These are phyloP conservation scores for Lasiodiplodia sp. DNA, from an alignment of 2,329 filamentous ascomycete genomes.

Conservation along the genomic window DNA sequence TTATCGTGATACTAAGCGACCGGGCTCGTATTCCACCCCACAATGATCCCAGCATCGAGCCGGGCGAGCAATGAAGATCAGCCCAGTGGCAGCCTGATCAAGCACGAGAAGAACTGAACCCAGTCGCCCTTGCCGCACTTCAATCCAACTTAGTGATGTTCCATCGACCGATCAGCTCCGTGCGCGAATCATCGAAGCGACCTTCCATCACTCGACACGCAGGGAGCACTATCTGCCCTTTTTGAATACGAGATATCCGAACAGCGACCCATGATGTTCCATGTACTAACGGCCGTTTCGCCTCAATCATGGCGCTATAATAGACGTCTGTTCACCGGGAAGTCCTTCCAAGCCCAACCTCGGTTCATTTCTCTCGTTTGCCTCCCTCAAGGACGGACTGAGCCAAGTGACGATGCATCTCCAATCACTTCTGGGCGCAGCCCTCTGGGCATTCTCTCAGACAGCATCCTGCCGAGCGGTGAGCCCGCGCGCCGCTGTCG, in stretches of 20 bases:
- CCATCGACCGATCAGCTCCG: slow-evolving; percentile 7
- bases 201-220: slow-evolving; percentile 1
- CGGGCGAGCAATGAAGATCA: background rate
- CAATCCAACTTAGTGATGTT: background rate
- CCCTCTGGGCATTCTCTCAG: slow-evolving; percentile 10
- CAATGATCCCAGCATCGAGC: background rate
- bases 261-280: slow-evolving; percentile 5
- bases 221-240: slow-evolving; percentile 1
- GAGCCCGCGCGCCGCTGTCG: background rate
- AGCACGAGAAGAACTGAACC: background rate
- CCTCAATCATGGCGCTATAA: slow-evolving; percentile 6
- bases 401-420: background rate
- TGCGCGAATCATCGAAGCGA: background rate
- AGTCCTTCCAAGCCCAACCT: background rate
- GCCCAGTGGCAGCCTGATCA: background rate
- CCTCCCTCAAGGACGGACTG: too few species aligned
- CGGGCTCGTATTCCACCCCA: slow-evolving; percentile 5
- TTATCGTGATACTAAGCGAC: background rate
- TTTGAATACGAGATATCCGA: slow-evolving; percentile 4
- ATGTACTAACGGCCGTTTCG: background rate
- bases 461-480: slow-evolving; percentile 4
- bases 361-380: slow-evolving; percentile 9
- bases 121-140: background rate
- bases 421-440: background rate
- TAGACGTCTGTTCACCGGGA: background rate